Base-by-base conservation (phyloP, 2,329 filamentous ascomycete species). In the Cladosporium sp. region DNA sequence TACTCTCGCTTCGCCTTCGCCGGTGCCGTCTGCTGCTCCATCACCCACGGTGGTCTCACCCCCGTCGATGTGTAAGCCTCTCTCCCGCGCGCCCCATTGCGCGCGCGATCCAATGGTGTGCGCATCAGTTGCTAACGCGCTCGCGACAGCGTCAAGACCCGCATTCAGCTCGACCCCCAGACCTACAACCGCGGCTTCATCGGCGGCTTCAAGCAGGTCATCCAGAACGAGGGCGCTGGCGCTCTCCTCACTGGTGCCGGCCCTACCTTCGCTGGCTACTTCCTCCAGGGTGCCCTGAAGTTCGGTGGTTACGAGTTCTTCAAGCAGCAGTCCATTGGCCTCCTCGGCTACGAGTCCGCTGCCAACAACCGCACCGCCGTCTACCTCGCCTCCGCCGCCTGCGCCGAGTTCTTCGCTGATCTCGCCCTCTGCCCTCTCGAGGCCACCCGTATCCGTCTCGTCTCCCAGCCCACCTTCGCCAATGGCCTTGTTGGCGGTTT, bases 1-100 rank as follows among this genome's bases (percentile, higher is more conserved):
- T 97, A 97, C 87, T 90, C 90, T 71, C 86, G 91, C 79, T 97
- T 97, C 82, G 93, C 94, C 79, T 89, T 99, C 71, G 92, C 94
- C 71, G 94, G 94, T 80, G 94, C 94, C 70, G 81, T 97, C 83
- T 97, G 94, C 87, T 99, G 94, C 80, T 94, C 92, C 70, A 81
- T 97, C 80, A 99, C 94, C 74, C 94, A 99, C 85, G 94, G 93
- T 78, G 89, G 84, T 73, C 87, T 97, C 71, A 99, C 94, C 68
- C 94, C 94, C 74, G 91, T 99, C 78, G 94, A 99, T 89, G 94
- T 99, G 93, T 97, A 94, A 78, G 93, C 28, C 28, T 90, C 61
- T 58, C 90, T 61, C 58, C 39, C 32, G 44, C 48, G 8, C 36
- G 8, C 20, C 10, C 10, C 22, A 37, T 19, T 17, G 40, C 39